Base-by-base conservation (phyloP, 140 eudicot genomes). In the Anethum foeniculum region DNA sequence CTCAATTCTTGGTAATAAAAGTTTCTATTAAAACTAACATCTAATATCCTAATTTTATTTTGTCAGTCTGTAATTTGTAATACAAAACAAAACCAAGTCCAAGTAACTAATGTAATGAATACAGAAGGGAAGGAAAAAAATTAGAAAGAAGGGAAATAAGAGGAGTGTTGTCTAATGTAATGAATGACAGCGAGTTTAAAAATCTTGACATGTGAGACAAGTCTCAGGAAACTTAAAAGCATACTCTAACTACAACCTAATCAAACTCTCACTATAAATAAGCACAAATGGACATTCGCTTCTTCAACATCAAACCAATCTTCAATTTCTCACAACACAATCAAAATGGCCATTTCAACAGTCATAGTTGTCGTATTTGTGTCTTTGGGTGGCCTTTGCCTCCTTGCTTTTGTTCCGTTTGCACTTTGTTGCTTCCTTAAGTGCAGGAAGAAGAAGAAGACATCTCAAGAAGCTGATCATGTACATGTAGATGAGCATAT, bases 381-480 rank as follows among this genome's bases (percentile, higher is more conserved):
- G 11, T 90, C 93, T 49, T 85, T 89, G 44, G 96, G 96, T 23
- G 85, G 88, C 41, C 38, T 92, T 28, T 85, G 87, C 79, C 71
- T 89, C 82, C 83, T 87, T 56, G 96, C 89, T 8, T 84, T 86
- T 71, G 47, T 83, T 38, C 60, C 81, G 76, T 84, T 89, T 49
- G 96, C 93, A 46, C 64, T 92, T 3, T 89, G 88, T 85, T 90
- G 93, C 81, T 83, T 87, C 60, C 78, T 92, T 88, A 90, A 88
- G 88, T 87, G 86, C 80, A 88, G 83, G 76, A 84, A 85, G 78
- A 82, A 85, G 78, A 82, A 85, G 82, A 80, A 79, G 81, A 39
- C 44, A 32, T 78, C 84, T 41, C 84, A 81, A 79, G 89, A 90
- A 76, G 86, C 90, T 0, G 90, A 90, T 64, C 77, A 83, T 27